These are phyloP conservation scores for Cryptococcus floricola DNA, from an alignment of 1,284 basidiomycete genomes.

Conservation along the genomic window DNA sequence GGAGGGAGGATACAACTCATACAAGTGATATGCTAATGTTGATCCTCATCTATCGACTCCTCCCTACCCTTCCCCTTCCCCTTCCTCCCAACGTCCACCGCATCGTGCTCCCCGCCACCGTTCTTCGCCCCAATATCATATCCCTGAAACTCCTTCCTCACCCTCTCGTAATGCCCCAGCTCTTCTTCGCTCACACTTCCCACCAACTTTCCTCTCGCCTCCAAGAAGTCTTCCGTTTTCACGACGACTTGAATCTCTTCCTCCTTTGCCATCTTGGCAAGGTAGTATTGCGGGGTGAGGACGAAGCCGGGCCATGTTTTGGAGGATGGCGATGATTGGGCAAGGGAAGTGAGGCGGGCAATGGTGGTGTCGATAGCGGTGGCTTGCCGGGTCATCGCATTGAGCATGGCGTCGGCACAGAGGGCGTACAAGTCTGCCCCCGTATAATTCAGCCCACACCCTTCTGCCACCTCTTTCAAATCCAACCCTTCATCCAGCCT, in stretches of 20 bases:
- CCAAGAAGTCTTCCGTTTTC: slow-evolving; percentile 56
- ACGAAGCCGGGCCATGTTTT: slow-evolving; percentile 50
- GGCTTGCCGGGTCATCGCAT: slow-evolving; percentile 89
- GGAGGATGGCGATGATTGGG: slow-evolving; percentile 53
- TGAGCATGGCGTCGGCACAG: slow-evolving; percentile 92
- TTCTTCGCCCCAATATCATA: slow-evolving; percentile 23
- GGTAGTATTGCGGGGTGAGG: slow-evolving; percentile 86
- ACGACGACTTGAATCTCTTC: slow-evolving; percentile 60
- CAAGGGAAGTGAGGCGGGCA: slow-evolving; percentile 50
- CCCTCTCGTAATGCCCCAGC: slow-evolving; percentile 76
- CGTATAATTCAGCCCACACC: slow-evolving; percentile 88
- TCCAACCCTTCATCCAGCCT: slow-evolving; percentile 68
- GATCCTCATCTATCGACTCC: background rate
- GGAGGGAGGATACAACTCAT: too few relatives aligned
- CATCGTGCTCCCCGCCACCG: background rate
- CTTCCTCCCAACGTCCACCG: background rate
- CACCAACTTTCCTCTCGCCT: slow-evolving; percentile 69
- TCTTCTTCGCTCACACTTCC: slow-evolving; percentile 87
- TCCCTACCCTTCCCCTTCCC: slow-evolving; percentile 2
- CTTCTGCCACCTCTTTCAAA: slow-evolving; percentile 64
- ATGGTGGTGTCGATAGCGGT: slow-evolving; percentile 70
- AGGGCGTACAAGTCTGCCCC: slow-evolving; percentile 98
- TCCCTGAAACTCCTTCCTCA: slow-evolving; percentile 64
- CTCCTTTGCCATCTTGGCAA: slow-evolving; percentile 73
- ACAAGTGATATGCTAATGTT: too few relatives aligned